Percentiles rank a stretch among this genome's conserved stretches.
Conservation (phyloP, 805 yeast genomes). For the Saturnispora hagleri region DNA sequence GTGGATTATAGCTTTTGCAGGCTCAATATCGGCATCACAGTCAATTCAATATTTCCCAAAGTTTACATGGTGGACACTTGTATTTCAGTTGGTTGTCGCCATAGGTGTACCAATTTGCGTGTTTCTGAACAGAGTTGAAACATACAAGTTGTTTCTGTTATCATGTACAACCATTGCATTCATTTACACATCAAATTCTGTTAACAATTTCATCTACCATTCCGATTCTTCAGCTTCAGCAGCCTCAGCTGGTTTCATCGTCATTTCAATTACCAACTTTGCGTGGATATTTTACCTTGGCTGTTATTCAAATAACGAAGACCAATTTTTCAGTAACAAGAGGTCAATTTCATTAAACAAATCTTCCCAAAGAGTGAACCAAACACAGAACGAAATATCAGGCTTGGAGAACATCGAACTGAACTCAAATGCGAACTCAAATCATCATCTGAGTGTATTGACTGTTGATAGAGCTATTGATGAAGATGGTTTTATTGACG, state of each 20-base stretch:
- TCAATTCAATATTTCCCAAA: conserved; percentile 47
- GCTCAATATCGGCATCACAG: conserved; percentile 55
- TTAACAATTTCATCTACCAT: conserved; percentile 70
- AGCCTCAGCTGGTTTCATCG: conserved; percentile 86
- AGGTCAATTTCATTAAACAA: conserved; percentile 16
- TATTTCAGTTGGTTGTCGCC: conserved; percentile 60
- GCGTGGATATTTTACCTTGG: conserved; percentile 88
- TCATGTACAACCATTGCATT: conserved; percentile 62
- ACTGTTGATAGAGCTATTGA: conserved; percentile 3
- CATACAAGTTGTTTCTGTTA: conserved; percentile 52
- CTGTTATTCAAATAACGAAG: conserved; percentile 41
- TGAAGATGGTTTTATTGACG: conserved; percentile 17
- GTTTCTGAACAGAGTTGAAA: conserved; percentile 53
- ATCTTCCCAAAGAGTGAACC: background rate
- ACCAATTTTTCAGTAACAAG: conserved; percentile 4
- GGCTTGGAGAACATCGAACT: conserved; percentile 7
- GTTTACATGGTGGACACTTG: conserved; percentile 96
- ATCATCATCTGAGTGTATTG: conserved; percentile 3
- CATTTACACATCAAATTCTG: conserved; percentile 75
- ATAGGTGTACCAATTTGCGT: conserved; percentile 42
- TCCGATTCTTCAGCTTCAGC: conserved; percentile 61
- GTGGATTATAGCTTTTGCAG: conserved; percentile 86
- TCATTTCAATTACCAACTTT: conserved; percentile 71
- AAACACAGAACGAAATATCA: background rate
- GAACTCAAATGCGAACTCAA: background rate